Evolutionary conservation across 31 red algal species (phyloP).

Genomic region (Endocladia muricata): DNA sequence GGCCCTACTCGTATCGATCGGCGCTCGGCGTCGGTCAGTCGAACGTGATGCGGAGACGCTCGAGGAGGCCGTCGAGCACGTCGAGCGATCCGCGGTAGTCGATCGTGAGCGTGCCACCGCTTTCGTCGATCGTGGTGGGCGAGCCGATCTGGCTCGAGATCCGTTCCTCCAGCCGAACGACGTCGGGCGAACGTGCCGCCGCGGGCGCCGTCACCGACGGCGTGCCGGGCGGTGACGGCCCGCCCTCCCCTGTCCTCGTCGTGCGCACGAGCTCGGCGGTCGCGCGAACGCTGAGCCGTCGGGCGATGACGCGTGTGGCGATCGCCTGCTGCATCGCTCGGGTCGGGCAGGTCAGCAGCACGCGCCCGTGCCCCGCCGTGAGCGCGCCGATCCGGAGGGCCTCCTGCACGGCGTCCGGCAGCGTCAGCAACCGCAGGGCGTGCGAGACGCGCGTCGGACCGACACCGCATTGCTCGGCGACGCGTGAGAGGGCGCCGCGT

Average conservation of each 20-base stretch:
- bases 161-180: not conserved
- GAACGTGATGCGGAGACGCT: no score
- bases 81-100: no score
- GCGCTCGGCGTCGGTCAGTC: no score
- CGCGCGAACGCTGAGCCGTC: no score
- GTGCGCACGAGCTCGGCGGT: no score
- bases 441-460: not conserved
- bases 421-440: not conserved
- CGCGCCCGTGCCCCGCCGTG: not conserved
- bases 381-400: not conserved
- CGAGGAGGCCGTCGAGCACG: no score
- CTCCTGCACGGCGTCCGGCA: not conserved
- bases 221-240: no score
- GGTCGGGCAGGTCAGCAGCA: not conserved
- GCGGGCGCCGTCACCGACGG: not conserved
- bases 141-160: not conserved
- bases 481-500: not conserved
- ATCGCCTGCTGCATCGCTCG: no score
- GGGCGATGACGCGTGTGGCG: no score
- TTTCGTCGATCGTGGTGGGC: not conserved
- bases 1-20: no score
- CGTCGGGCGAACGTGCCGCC: not conserved
- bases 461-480: not conserved
- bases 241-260: no score
- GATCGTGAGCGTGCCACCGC: conserved; percentile 1